These are phyloP conservation scores for Amanita inopinata DNA, from an alignment of 768 basidiomycete genomes.

Conservation along the genomic window DNA sequence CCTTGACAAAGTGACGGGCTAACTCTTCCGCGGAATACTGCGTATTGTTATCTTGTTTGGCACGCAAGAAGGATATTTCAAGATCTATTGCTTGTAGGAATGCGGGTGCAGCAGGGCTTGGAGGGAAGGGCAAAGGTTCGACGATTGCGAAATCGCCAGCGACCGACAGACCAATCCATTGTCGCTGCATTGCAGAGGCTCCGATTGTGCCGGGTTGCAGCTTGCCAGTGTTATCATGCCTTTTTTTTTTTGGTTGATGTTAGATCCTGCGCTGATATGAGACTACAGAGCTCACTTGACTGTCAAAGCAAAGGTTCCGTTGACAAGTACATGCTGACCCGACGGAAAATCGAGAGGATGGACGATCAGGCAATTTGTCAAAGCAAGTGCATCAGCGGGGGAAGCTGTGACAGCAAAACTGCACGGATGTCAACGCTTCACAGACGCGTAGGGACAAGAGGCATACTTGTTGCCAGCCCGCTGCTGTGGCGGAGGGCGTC, in stretches of 20 bases:
- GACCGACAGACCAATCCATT: slow-evolving; percentile 84
- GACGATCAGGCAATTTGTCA: slow-evolving; percentile 76
- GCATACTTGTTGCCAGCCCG: slow-evolving; percentile 20
- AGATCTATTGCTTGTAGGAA: slow-evolving; percentile 77
- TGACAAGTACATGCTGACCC: slow-evolving; percentile 69
- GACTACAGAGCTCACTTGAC: slow-evolving; percentile 44
- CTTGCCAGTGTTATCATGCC: slow-evolving; percentile 71
- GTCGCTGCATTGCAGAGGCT: slow-evolving; percentile 68
- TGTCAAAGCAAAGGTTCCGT: slow-evolving; percentile 62
- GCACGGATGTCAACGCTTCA: slow-evolving; percentile 3
- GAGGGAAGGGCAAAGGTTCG: slow-evolving; percentile 47
- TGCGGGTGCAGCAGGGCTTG: slow-evolving; percentile 38
- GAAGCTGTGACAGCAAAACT: slow-evolving; percentile 51
- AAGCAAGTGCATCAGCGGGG: slow-evolving; percentile 60
- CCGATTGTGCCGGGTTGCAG: slow-evolving; percentile 63
- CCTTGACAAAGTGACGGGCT: slow-evolving; percentile 59
- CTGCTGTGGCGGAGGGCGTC: slow-evolving; percentile 14
- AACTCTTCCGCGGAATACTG: slow-evolving; percentile 89
- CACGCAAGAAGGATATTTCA: slow-evolving; percentile 59
- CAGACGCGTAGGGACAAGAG: background rate
- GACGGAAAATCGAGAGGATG: slow-evolving; percentile 66
- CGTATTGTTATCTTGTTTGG: slow-evolving; percentile 44
- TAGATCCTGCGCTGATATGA: background rate
- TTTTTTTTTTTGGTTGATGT: slow-evolving; percentile 23
- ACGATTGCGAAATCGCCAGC: slow-evolving; percentile 69